phyloP scores from a whole-genome alignment of 768 basidiomycete genomes.

The Suillus subluteus region DNA sequence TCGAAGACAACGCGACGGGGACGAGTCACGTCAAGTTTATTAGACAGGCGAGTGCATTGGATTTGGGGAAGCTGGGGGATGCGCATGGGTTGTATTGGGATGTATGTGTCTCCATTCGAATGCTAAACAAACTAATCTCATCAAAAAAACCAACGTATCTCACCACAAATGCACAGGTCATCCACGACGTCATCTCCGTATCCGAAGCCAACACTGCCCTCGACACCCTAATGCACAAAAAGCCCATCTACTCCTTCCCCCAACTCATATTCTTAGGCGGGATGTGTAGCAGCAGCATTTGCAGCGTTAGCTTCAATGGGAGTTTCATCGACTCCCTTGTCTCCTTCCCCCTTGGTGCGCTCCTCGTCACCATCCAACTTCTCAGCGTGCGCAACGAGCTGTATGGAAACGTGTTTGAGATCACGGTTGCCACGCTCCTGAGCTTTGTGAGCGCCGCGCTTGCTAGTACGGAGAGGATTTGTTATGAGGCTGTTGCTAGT shows the following conservation, averaged over 20 bases:
- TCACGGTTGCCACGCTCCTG: slow-evolving; percentile 77
- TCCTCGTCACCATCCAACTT: slow-evolving; percentile 75
- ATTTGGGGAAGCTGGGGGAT: slow-evolving; percentile 76
- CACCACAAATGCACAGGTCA: slow-evolving; percentile 50
- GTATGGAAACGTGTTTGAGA: slow-evolving; percentile 82
- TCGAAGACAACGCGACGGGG: slow-evolving; percentile 79
- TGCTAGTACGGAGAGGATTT: slow-evolving; percentile 68
- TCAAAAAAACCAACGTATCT: too few relatives aligned
- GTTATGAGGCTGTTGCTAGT: slow-evolving; percentile 81
- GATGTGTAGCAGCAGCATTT: slow-evolving; percentile 76
- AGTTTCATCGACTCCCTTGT: slow-evolving; percentile 78
- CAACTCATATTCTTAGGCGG: slow-evolving; percentile 74
- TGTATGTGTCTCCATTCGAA: slow-evolving; percentile 36
- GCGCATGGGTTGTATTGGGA: slow-evolving; percentile 78
- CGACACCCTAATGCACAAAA: slow-evolving; percentile 72
- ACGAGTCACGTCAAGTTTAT: slow-evolving; percentile 84
- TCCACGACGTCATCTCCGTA: slow-evolving; percentile 80
- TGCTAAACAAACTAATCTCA: background rate
- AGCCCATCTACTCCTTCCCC: slow-evolving; percentile 62
- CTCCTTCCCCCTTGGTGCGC: slow-evolving; percentile 73
- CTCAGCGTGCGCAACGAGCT: slow-evolving; percentile 75
- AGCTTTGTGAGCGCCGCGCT: slow-evolving; percentile 81
- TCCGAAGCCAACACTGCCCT: slow-evolving; percentile 70
- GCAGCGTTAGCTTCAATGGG: slow-evolving; percentile 71
- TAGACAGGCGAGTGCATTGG: slow-evolving; percentile 68